phyloP scores from a whole-genome alignment of 768 basidiomycete species.

The Naganishia kalamii region DNA sequence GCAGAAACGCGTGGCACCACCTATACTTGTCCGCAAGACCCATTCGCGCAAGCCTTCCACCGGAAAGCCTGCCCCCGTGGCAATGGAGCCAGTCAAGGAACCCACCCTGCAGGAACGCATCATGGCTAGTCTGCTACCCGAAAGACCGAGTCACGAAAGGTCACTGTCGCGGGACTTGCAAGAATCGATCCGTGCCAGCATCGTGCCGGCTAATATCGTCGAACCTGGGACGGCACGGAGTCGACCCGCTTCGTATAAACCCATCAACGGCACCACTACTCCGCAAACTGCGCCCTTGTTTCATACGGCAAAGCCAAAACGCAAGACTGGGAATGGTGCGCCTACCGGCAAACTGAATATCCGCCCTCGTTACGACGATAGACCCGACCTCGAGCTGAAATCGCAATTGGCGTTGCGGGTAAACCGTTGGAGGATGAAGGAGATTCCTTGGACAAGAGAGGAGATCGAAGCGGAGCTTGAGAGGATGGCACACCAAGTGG shows the following conservation, averaged over 20 bases:
- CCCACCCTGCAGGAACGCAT: conserved; percentile 4
- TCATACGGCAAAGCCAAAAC: conserved; percentile 2
- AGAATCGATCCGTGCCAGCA: conserved; percentile 1
- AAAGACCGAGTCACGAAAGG: conserved; percentile 1
- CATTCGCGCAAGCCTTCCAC: not conserved
- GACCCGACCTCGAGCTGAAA: conserved; percentile 24
- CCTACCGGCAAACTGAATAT: conserved; percentile 15
- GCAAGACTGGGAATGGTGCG: not conserved
- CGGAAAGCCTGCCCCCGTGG: not conserved
- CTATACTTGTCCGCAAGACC: not conserved
- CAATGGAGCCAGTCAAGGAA: not conserved
- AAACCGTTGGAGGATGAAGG: conserved; percentile 19
- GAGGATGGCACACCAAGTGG: not conserved
- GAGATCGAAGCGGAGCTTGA: conserved; percentile 12
- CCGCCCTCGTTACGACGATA: conserved; percentile 18
- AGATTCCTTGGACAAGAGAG: not conserved
- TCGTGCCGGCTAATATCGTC: not conserved
- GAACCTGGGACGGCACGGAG: not conserved
- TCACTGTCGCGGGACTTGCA: not conserved
- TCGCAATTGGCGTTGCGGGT: conserved; percentile 18
- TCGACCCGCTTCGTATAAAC: not conserved
- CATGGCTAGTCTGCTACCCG: conserved; percentile 1
- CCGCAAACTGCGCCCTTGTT: conserved; percentile 3
- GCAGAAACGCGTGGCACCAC: not conserved
- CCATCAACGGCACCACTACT: not conserved